A percentile compares a stretch with the other conserved stretches of the same genome.
Conservation (phyloP, 352 stramenopile genomes). For the Aphanomyces stellatus region DNA sequence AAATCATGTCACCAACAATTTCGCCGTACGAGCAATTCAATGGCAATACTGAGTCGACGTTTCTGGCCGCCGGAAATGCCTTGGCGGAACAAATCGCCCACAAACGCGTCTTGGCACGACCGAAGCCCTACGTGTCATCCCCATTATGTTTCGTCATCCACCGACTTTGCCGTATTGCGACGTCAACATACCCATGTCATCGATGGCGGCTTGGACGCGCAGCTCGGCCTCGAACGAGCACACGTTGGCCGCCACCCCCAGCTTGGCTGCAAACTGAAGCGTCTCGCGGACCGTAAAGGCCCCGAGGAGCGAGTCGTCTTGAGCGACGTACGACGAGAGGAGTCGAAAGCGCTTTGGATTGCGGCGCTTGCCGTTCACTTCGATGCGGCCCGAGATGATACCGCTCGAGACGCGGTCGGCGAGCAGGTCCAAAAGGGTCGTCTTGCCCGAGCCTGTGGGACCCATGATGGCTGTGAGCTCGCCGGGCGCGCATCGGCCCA, state of each 20-base stretch:
- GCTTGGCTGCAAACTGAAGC: slow-evolving; percentile 45
- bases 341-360: slow-evolving; percentile 32
- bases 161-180: background rate
- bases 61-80: slow-evolving; percentile 79
- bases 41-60: slow-evolving; percentile 58
- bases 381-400: slow-evolving; percentile 33
- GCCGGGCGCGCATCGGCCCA: slow-evolving; percentile 18
- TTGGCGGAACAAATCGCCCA: slow-evolving; percentile 81
- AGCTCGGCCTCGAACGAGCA: slow-evolving; percentile 23
- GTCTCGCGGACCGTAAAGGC: slow-evolving; percentile 64
- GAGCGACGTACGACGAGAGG: slow-evolving; percentile 52
- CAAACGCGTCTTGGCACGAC: slow-evolving; percentile 36
- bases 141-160: no score
- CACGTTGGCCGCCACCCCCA: slow-evolving; percentile 40
- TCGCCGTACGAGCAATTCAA: slow-evolving; percentile 57
- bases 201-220: slow-evolving; percentile 39
- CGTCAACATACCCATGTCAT: slow-evolving; percentile 36
- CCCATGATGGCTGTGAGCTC: slow-evolving; percentile 23
- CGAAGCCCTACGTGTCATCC: slow-evolving; percentile 26
- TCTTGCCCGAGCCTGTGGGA: slow-evolving; percentile 23
- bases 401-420: slow-evolving; percentile 46
- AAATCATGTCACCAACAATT: no score
- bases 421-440: slow-evolving; percentile 28
- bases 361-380: slow-evolving; percentile 38
- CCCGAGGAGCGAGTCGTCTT: slow-evolving; percentile 52